These are phyloP conservation scores for Boletus smithii DNA, from an alignment of 1,284 basidiomycete genomes.

Conservation along the genomic window DNA sequence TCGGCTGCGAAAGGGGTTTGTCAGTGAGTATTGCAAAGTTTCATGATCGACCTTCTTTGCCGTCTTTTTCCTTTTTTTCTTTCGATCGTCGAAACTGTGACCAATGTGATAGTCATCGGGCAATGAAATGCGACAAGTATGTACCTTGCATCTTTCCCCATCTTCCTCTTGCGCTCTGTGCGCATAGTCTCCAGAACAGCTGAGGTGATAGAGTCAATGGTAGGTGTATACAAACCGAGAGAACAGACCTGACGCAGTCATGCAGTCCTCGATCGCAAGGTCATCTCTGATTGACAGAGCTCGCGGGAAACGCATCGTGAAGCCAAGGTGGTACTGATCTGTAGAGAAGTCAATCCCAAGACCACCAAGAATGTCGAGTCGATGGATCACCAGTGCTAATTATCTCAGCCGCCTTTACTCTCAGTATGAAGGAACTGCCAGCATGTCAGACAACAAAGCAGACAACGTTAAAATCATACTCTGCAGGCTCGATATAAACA, in stretches of 20 bases:
- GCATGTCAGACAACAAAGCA: slow-evolving; percentile 2
- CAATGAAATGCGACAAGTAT: slow-evolving; percentile 2
- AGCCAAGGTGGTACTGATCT: slow-evolving; percentile 73
- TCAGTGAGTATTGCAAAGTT: neutral
- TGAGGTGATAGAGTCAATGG: slow-evolving; percentile 20
- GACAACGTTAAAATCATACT: slow-evolving; percentile 44
- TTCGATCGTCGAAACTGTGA: slow-evolving; percentile 44
- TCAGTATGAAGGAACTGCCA: slow-evolving; percentile 78
- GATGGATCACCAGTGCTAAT: slow-evolving; percentile 56
- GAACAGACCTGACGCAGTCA: slow-evolving; percentile 58
- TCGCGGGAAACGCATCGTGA: slow-evolving; percentile 86
- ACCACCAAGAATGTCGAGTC: neutral
- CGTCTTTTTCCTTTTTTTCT: slow-evolving; percentile 62
- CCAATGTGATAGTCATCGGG: neutral
- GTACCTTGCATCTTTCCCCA: slow-evolving; percentile 57
- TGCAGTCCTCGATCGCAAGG: slow-evolving; percentile 62
- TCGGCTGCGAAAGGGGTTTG: slow-evolving; percentile 39
- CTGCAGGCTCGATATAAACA: slow-evolving; percentile 74
- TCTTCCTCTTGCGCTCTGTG: slow-evolving; percentile 67
- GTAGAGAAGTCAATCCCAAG: neutral
- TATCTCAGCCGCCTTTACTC: slow-evolving; percentile 89
- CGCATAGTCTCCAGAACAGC: slow-evolving; percentile 55
- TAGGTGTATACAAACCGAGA: neutral
- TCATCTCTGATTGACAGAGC: slow-evolving; percentile 79
- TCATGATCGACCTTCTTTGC: slow-evolving; percentile 47